Percentiles rank a stretch among this genome's conserved stretches.
These are phyloP conservation scores for Arthrobotrys entomopaga DNA, from an alignment of 2,329 filamentous ascomycete species.

Conservation along the genomic window DNA sequence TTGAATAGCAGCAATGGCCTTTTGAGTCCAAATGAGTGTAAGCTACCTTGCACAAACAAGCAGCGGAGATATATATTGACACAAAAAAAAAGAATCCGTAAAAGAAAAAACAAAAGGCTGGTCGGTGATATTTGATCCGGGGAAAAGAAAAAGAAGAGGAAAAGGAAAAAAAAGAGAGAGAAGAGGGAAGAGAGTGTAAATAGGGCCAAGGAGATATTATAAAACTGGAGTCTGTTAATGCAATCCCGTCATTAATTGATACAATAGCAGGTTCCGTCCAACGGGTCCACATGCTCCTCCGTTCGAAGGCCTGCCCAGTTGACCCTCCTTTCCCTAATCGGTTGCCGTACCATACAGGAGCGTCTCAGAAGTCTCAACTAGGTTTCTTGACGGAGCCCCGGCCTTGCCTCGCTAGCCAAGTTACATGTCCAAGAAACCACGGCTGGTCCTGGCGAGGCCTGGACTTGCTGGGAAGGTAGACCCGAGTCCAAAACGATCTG, in stretches of 20 bases:
- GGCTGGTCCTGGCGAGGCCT: conserved; percentile 51
- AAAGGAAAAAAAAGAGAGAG: conserved; percentile 10
- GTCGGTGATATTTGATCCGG: conserved; percentile 5
- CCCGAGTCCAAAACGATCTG: conserved; percentile 37
- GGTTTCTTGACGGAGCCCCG: conserved; percentile 27
- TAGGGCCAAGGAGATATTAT: conserved; percentile 38
- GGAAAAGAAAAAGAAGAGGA: conserved; percentile 18
- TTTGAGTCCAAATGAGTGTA: conserved; percentile 44
- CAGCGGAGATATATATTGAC: conserved; percentile 25
- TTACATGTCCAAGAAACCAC: conserved; percentile 32
- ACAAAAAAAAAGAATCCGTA: neutral
- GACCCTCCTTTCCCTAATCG: conserved; percentile 30
- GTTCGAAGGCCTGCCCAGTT: conserved; percentile 25
- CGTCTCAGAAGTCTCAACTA: conserved; percentile 41
- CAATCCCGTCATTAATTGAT: neutral
- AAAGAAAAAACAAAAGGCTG: conserved; percentile 43
- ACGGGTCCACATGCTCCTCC: conserved; percentile 30
- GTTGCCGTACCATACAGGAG: conserved; percentile 44
- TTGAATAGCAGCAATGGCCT: neutral
- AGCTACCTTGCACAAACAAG: conserved; percentile 30
- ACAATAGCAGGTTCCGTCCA: conserved; percentile 15
- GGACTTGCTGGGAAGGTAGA: conserved; percentile 38
- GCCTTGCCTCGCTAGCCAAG: conserved; percentile 43
- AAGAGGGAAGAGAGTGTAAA: conserved; percentile 10
- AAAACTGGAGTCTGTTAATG: conserved; percentile 47